Conservation (phyloP, 2,329 filamentous ascomycete genomes). For the Magnaporthales sp. region DNA sequence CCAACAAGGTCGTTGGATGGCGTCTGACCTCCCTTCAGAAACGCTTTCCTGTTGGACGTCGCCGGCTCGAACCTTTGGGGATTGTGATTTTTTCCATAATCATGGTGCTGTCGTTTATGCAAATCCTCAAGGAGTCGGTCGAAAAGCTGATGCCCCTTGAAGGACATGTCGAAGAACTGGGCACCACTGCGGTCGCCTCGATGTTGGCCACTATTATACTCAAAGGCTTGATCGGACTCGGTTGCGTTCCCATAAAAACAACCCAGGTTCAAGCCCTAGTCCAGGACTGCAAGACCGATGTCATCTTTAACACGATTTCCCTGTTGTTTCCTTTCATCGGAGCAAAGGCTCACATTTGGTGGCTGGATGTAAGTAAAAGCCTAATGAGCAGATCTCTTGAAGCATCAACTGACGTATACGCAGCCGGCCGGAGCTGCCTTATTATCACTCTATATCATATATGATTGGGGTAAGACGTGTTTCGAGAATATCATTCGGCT, state of each 20-base stretch:
- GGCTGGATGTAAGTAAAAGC: background rate
- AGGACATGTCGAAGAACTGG: background rate
- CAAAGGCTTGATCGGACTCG: background rate
- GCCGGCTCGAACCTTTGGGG: slow-evolving; percentile 67
- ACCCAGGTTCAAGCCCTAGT: background rate
- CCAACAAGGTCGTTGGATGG: slow-evolving; percentile 39
- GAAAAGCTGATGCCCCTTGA: background rate
- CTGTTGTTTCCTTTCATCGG: background rate
- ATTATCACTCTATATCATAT: background rate
- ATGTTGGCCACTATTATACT: background rate
- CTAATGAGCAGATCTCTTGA: background rate
- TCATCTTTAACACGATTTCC: background rate
- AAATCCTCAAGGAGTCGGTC: slow-evolving; percentile 55
- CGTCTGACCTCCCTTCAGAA: slow-evolving; percentile 62
- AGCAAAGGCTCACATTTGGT: background rate
- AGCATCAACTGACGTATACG: background rate
- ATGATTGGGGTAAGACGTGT: background rate
- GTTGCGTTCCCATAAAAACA: background rate
- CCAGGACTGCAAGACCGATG: background rate
- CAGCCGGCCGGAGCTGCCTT: background rate
- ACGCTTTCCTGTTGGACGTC: slow-evolving; percentile 69
- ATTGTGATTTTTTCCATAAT: slow-evolving; percentile 76
- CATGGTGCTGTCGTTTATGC: slow-evolving; percentile 78
- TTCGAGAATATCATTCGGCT: background rate
- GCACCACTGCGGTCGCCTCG: background rate